Evolutionary conservation across 1,284 basidiomycete species (phyloP).

Genomic region (Pyrrhoderma noxium): DNA sequence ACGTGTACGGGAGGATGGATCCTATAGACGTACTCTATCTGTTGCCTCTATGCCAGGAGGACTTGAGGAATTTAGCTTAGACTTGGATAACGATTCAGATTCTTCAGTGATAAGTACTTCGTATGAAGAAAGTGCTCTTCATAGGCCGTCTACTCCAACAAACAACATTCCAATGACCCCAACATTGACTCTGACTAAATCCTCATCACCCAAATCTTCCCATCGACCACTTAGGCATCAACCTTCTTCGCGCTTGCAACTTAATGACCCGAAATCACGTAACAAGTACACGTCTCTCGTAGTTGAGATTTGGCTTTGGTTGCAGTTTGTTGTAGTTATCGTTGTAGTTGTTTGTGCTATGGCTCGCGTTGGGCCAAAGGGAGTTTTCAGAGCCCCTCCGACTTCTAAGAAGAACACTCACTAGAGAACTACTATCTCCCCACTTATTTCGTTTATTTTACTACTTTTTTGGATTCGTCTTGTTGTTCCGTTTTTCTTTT

Average conservation of each 20-base stretch:
- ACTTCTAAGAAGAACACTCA: neutral
- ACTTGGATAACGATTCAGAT: too few species aligned
- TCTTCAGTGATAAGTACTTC: neutral
- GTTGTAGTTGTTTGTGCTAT: slow-evolving; percentile 70
- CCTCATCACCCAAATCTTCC: neutral
- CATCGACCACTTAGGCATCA: neutral
- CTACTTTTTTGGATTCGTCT: too few species aligned
- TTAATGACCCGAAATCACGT: neutral
- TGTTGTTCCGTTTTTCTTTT: too few species aligned
- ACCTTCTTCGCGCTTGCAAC: neutral
- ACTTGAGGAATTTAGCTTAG: too few species aligned
- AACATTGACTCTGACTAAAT: neutral
- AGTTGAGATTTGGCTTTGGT: slow-evolving; percentile 71
- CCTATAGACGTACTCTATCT: too few species aligned
- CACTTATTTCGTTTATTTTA: too few species aligned
- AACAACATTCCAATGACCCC: neutral
- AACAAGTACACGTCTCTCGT: slow-evolving; percentile 32
- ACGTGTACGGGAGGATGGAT: neutral
- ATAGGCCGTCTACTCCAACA: neutral
- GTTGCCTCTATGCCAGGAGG: neutral
- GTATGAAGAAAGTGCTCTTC: neutral
- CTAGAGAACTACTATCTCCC: too few species aligned
- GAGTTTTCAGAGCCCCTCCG: slow-evolving; percentile 5
- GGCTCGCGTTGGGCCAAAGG: slow-evolving; percentile 66
- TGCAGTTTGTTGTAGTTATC: slow-evolving; percentile 67